Evolutionary conservation across 257 asterid species (phyloP), one percentile per base, ranked within the genome.

Genomic region (Anisodus acutangulus): DNA sequence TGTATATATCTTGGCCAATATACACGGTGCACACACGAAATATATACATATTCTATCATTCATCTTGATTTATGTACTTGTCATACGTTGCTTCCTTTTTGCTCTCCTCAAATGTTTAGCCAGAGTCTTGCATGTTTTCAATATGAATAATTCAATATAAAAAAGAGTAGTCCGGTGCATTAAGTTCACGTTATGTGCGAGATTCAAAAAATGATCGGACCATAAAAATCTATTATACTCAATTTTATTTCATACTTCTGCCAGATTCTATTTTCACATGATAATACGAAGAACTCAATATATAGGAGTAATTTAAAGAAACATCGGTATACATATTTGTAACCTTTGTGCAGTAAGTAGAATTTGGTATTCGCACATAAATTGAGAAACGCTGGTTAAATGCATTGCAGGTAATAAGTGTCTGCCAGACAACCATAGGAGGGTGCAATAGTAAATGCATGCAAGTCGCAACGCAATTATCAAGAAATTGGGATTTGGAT

Each of bases 361-460:
- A 19, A 47, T 19, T 72, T 12, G 62, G 62, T 6, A 74, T 51
- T 74, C 3, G 43, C 35, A 26, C 19, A 7, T 76, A 22, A 76
- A 26, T 39, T 22, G 15, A 51, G 22, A 76, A 22, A 7, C 13
- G 22, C 62, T 51, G 11, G 26, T 13, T 76, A 26, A 76, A 76
- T 76, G 81, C 81, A 15, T 51, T 12, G 47, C 63, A 12, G 63
- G 63, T 51, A 51, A 51, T 31, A 76, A 76, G 63, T 76, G 39
- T 10, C 7, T 51, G 47, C 43, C 60, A 22, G 80, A 74, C 19
- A 12, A 49, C 80, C 80, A 74, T 47, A 22, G 10, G 54, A 72
- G 80, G 11, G 3, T 72, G 41, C 60, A 74, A n/a, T 11, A 74
- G 63, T 76, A 53, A 76, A 76, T 76, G 81, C 81, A 6, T 76